phyloP scores from a whole-genome alignment of 1,284 basidiomycete genomes.

The Exsudoporus floridanus region DNA sequence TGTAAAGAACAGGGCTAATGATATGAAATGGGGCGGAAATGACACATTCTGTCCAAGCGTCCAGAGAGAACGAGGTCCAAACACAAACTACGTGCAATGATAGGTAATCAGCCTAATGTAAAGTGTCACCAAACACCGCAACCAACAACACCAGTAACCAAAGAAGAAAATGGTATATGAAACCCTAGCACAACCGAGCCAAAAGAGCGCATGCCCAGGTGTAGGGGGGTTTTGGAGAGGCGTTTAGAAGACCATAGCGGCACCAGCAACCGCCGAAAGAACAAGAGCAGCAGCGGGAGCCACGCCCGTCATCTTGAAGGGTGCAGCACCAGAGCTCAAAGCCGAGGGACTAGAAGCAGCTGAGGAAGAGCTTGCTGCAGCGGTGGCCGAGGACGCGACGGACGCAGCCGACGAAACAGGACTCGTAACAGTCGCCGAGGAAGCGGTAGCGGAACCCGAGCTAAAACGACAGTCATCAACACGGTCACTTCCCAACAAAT shows the following conservation, averaged over 20 bases:
- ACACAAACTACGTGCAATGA: conserved; percentile 9
- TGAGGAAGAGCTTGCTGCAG: conserved; percentile 4
- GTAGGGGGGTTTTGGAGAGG: not conserved
- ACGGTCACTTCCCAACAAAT: accelerated
- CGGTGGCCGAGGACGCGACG: not conserved
- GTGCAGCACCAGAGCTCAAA: conserved; percentile 28
- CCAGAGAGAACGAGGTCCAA: conserved; percentile 15
- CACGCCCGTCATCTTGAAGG: conserved; percentile 27
- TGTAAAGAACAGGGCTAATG: not conserved
- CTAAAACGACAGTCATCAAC: conserved; percentile 10
- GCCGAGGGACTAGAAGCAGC: conserved; percentile 22
- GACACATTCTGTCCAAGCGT: conserved; percentile 18
- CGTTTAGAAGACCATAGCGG: conserved; percentile 42
- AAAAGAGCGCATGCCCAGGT: conserved; percentile 1
- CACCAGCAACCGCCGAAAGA: conserved; percentile 45
- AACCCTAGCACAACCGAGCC: not conserved
- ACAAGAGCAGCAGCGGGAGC: conserved; percentile 39
- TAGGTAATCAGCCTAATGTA: conserved; percentile 16
- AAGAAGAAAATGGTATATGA: conserved; percentile 19
- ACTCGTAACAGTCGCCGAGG: conserved; percentile 1
- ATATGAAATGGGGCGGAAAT: conserved; percentile 3
- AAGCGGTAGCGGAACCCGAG: not conserved
- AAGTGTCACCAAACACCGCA: conserved; percentile 12
- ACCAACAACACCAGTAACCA: conserved; percentile 8
- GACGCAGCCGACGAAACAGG: not conserved